A percentile compares a stretch with the other conserved stretches of the same genome.
phyloP scores from a whole-genome alignment of 257 asterid genomes.

The Solanum infundibuliforme region DNA sequence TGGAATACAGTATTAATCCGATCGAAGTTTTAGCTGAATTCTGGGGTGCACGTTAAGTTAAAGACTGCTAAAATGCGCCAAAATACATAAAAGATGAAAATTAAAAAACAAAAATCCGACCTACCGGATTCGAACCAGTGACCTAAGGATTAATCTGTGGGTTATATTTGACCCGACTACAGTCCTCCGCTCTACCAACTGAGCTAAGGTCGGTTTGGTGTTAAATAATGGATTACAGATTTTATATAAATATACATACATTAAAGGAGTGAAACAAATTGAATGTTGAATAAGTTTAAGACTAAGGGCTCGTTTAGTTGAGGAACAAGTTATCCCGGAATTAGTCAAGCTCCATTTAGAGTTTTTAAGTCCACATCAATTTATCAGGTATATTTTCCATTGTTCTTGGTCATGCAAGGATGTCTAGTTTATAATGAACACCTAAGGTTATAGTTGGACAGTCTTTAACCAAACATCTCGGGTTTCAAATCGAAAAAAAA shows the following conservation, averaged over 20 bases:
- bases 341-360: neutral
- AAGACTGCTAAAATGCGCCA: neutral
- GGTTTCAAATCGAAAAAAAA: accelerated
- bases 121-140: constrained; percentile 2
- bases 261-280: too few relatives aligned
- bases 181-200: constrained; percentile 5
- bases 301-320: neutral
- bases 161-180: neutral
- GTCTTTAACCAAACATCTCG: neutral
- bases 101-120: neutral
- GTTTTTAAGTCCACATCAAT: neutral
- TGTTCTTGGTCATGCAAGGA: neutral
- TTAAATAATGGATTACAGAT: accelerated
- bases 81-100: neutral
- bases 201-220: neutral
- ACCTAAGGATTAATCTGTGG: neutral
- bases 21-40: neutral
- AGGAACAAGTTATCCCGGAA: neutral
- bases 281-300: too few relatives aligned
- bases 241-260: too few relatives aligned
- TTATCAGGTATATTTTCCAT: neutral
- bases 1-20: neutral
- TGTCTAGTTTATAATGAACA: neutral
- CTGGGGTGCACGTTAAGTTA: neutral
- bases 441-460: too few relatives aligned